Conservation (phyloP, 371 early-diverging fungal genomes). For the Gilbertella persicaria region DNA sequence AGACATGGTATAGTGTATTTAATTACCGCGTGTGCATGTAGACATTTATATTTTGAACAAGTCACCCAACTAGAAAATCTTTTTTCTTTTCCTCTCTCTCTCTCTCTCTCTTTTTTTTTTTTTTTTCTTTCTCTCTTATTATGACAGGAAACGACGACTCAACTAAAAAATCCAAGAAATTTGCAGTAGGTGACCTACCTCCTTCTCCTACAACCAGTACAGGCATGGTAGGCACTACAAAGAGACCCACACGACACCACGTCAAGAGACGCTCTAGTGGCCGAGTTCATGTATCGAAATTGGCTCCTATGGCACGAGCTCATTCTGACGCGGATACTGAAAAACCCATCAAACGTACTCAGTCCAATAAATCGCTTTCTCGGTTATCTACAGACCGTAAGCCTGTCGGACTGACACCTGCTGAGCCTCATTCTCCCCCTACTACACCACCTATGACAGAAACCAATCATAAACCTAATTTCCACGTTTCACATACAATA, state of each 20-base stretch:
- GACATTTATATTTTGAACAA: not conserved
- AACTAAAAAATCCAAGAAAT: conserved; percentile 23
- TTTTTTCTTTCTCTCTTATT: not conserved
- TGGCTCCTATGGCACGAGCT: conserved; percentile 32
- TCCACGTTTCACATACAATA: conserved; percentile 8
- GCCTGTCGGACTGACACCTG: conserved; percentile 11
- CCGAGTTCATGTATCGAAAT: conserved; percentile 32
- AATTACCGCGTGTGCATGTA: too few species aligned
- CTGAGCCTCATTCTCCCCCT: conserved; percentile 12
- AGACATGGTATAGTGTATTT: too few species aligned
- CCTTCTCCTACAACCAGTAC: conserved; percentile 28
- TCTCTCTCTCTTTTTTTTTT: not conserved
- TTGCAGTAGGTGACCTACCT: conserved; percentile 33
- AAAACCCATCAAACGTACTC: conserved; percentile 30
- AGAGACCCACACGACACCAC: conserved; percentile 30
- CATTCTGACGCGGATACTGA: conserved; percentile 15
- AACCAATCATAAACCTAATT: conserved; percentile 4
- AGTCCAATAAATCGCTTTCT: conserved; percentile 27
- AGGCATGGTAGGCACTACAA: conserved; percentile 6
- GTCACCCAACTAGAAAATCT: too few species aligned
- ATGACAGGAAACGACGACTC: conserved; percentile 21
- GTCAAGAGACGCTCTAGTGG: conserved; percentile 36
- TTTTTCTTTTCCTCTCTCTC: not conserved
- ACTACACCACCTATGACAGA: conserved; percentile 8
- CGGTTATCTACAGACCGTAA: conserved; percentile 22